Conservation (phyloP, 805 yeast genomes). For the Brettanomyces nanus region DNA sequence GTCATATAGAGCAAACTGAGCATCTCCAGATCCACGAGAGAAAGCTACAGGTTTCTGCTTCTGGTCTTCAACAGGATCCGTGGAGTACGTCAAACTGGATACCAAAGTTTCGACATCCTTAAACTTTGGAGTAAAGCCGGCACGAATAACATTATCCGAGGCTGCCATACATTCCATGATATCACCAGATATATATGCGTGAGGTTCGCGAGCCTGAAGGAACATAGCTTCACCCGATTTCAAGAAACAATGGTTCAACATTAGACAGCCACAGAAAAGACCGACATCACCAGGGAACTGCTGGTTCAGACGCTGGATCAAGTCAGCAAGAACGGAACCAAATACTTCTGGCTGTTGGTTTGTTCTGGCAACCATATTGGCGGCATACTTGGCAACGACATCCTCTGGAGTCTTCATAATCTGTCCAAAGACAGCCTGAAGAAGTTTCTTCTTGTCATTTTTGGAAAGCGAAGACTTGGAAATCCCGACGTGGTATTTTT, state of each 20-base stretch:
- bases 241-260: constrained; percentile 81
- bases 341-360: constrained; percentile 49
- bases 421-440: constrained; percentile 69
- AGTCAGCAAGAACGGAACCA: constrained; percentile 52
- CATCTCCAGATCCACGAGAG: constrained; percentile 57
- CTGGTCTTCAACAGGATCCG: constrained; percentile 87
- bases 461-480: constrained; percentile 27
- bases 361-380: constrained; percentile 60
- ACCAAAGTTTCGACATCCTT: constrained; percentile 91
- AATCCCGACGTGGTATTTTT: constrained; percentile 48
- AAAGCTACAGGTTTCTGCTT: constrained; percentile 66
- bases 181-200: constrained; percentile 95
- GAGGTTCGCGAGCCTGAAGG: constrained; percentile 94
- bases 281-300: constrained; percentile 96
- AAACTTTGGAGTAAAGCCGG: constrained; percentile 99
- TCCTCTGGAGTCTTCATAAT: constrained; percentile 78
- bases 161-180: constrained; percentile 99
- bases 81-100: constrained; percentile 80
- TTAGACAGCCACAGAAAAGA: constrained; percentile 87
- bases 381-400: constrained; percentile 48
- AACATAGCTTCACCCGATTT: constrained; percentile 93
- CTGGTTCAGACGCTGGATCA: constrained; percentile 67
- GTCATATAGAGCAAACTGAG: constrained; percentile 62
- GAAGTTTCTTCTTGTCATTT: constrained; percentile 35
- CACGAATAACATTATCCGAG: constrained; percentile 94